Evolutionary conservation across 139 green algal genomes (phyloP), one percentile per base, ranked within the genome.

Genomic region (Zygnema cylindricum): DNA sequence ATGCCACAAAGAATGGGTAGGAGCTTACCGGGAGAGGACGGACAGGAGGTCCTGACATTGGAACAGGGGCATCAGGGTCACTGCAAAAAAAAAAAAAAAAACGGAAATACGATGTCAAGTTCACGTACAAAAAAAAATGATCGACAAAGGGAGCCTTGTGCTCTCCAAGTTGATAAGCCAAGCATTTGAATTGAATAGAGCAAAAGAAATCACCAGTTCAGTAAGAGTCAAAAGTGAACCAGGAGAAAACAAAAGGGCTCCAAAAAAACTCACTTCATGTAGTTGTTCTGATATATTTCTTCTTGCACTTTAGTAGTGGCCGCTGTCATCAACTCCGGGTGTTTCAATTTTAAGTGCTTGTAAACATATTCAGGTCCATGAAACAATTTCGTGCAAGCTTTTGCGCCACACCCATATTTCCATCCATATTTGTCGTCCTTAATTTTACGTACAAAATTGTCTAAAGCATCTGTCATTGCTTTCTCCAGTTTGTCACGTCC

Each of bases 361-460:
- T 54, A 21, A 63, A 91, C 86, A 84, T 85, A 91, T 49, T 91
- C 86, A 33, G 86, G 86, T 33, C 86, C 86, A 75, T 91, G 86
- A 75, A 91, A 91, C 25, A 91, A 78, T 78, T 91, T 91, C 0
- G 81, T 81, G 69, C 86, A 91, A 32, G 40, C 81, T 22, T 90
- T n/a, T 22, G 86, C 86, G 1, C 43, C 2, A 75, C 86, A 91
- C 23, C 86, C 86, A 55, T 91, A 91, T 55, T 91, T 91, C 86
- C 86, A 91, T 54, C 86, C 86, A 39, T 91, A 91, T 81, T 90
- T 90, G 25, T 89, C 86, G 35, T 91, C 86, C 86, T 82, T 82
- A 33, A 89, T 91, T 81, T 91, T 91, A 0, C 55, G n/a, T n/a
- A 89, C 69, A 35, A 79, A 83, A 39, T 38, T 69, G 30, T 89